phyloP scores from a whole-genome alignment of 352 stramenopile species.

The Poterioochromonas sp. region DNA sequence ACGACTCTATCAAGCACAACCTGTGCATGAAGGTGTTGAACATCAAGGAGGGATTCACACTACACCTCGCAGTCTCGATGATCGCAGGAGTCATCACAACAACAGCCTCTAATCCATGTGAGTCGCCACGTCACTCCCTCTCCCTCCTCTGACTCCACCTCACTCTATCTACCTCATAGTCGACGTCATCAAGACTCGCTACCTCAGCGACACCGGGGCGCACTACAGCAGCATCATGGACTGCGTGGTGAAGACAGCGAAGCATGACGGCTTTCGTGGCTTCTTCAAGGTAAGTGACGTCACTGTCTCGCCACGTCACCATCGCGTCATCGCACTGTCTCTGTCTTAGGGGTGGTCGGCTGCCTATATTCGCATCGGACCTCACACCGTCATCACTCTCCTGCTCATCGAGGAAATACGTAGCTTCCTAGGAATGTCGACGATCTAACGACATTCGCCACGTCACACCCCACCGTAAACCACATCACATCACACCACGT shows the following conservation, averaged over 20 bases:
- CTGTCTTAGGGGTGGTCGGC: background rate
- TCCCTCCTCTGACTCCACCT: background rate
- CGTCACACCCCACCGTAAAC: no score
- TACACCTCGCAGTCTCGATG: conserved; percentile 37
- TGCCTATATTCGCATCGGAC: background rate
- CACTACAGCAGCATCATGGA: background rate
- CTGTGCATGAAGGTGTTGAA: conserved; percentile 37
- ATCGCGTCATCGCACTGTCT: background rate
- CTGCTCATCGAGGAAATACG: background rate
- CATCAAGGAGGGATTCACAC: conserved; percentile 36
- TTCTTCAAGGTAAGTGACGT: conserved; percentile 6
- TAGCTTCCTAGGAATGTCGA: background rate
- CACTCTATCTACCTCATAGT: conserved; percentile 3
- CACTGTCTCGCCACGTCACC: background rate
- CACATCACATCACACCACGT: no score
- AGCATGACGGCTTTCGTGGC: background rate
- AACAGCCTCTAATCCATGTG: conserved; percentile 42
- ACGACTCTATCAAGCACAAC: conserved; percentile 45
- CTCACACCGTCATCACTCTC: background rate
- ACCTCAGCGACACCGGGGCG: conserved; percentile 38
- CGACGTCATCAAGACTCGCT: conserved; percentile 43
- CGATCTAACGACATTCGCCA: background rate
- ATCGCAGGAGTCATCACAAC: conserved; percentile 41
- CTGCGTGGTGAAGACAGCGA: background rate
- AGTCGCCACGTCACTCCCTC: background rate